Conservation (phyloP, 2,329 filamentous ascomycete genomes). For the Chalara sp. region DNA sequence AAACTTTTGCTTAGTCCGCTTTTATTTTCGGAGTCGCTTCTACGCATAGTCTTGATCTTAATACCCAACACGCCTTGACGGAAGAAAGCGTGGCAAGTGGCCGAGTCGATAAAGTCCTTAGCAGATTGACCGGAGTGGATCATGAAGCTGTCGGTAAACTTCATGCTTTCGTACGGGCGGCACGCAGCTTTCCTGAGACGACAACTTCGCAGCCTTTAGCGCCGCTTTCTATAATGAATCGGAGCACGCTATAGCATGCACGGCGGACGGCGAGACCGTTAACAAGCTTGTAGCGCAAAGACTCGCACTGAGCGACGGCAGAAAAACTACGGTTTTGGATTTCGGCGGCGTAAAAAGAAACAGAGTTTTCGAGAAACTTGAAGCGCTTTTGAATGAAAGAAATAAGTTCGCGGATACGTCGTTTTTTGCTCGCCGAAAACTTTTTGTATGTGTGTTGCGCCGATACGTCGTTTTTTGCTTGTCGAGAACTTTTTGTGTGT, state of each 20-base stretch:
- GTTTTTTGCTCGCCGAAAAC: no score
- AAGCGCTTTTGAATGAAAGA: constrained; percentile 99
- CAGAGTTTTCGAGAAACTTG: constrained; percentile 99
- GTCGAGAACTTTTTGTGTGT: constrained; percentile 99
- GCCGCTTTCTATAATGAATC: constrained; percentile 99
- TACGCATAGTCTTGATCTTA: no score
- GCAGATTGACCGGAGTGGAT: constrained; percentile 99
- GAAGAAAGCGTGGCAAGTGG: constrained; percentile 98
- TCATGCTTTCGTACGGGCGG: constrained; percentile 99
- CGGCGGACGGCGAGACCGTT: constrained; percentile 98
- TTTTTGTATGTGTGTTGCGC: no score
- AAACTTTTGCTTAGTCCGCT: no score
- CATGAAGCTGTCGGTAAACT: constrained; percentile 99
- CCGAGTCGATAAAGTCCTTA: constrained; percentile 98
- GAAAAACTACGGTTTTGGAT: constrained; percentile 99
- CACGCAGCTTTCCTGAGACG: no score
- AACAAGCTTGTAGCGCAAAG: constrained; percentile 99
- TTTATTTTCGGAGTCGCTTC: no score
- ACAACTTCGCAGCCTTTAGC: constrained; percentile 99
- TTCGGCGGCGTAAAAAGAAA: constrained; percentile 99
- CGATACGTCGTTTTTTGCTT: no score
- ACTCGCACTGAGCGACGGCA: constrained; percentile 99
- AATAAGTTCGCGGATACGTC: constrained; percentile 99
- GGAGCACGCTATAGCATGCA: constrained; percentile 99
- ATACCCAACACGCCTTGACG: no score